Base-by-base conservation (phyloP, 257 asterid genomes). In the Nicotiana otophora region DNA sequence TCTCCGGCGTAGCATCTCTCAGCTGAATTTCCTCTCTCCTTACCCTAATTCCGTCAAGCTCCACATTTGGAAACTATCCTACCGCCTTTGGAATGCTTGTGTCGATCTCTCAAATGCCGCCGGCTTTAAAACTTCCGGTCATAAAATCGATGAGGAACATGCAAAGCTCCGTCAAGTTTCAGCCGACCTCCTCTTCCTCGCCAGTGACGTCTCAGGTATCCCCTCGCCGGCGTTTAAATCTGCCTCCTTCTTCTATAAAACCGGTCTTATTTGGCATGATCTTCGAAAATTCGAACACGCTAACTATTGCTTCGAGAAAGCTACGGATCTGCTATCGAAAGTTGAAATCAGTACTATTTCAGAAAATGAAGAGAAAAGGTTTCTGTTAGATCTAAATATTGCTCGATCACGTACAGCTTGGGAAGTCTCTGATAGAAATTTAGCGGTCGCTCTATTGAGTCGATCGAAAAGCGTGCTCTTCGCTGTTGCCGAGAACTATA, bases 51-150 rank as follows among this genome's bases (percentile, higher is more conserved):
- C 98, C 30, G 66, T 86, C 60, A 93, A 93, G 19, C 89, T 94
- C 82, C 87, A 85, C 17, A 87, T 93, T 53, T 96, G 99, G 98
- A 96, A 96, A 79, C 96, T 96, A 82, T 89, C 94, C 84, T 96
- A 94, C 89, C 97, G 99, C 84, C 92, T 96, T 75, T 96, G 99
- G 99, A 96, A 96, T 85, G 86, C 93, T 39, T 92, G 97, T 68
- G 98, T 96, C 80, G 99, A 96, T 84, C 88, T 94, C 68, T 89
- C 97, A 74, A 96, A 94, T 85, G 92, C 93, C 33, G 90, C 91
- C 62, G 23, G 23, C 20, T 51, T 53, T 58, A 55, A 65, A 65
- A 33, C 48, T 14, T 75, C 85, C 34, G 55, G 85, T 54, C 65
- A 63, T 14, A 90, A 86, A 69, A 85, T 85, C 58, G 77, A 89